Percentiles rank a stretch among this genome's conserved stretches.
Evolutionary conservation across 2,329 filamentous ascomycete species (phyloP).

Genomic region (Nigrograna mackinnonii): DNA sequence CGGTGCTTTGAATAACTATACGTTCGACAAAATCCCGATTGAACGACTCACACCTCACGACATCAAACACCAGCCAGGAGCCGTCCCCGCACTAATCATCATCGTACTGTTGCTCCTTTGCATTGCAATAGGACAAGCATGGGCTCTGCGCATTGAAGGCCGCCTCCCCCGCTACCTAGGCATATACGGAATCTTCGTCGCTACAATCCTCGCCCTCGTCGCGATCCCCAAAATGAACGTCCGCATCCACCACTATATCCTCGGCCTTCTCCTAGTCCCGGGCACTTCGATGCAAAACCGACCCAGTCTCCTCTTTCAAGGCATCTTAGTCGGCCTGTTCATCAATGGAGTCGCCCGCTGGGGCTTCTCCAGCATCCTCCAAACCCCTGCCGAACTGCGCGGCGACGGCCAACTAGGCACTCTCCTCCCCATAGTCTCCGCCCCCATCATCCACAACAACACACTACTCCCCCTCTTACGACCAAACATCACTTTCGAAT

Average conservation of each 20-base stretch:
- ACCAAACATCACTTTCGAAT: conserved; percentile 67
- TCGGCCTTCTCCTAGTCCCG: conserved; percentile 82
- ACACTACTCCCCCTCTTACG: conserved; percentile 44
- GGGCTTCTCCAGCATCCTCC: conserved; percentile 88
- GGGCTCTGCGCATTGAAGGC: conserved; percentile 83
- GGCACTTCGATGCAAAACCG: conserved; percentile 89
- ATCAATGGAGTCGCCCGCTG: conserved; percentile 92
- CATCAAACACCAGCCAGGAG: conserved; percentile 85
- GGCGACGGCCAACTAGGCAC: conserved; percentile 59
- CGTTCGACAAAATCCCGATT: conserved; percentile 91
- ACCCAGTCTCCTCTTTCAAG: conserved; percentile 83
- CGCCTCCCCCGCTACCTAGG: conserved; percentile 76
- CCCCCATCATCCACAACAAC: conserved; percentile 49
- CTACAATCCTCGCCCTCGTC: conserved; percentile 70
- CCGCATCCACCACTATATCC: conserved; percentile 93
- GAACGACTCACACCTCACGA: conserved; percentile 90
- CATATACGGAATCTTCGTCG: conserved; percentile 72
- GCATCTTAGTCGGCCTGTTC: conserved; percentile 85
- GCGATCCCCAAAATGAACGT: conserved; percentile 76
- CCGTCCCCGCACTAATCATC: conserved; percentile 77
- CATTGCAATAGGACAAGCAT: conserved; percentile 77
- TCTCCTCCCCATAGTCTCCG: conserved; percentile 56
- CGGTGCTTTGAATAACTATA: conserved; percentile 91
- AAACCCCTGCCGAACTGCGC: conserved; percentile 75
- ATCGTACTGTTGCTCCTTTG: conserved; percentile 72